A percentile compares a stretch with the other conserved stretches of the same genome.
Conservation (phyloP, 306 rosid species). For the Rosa lucieae region DNA sequence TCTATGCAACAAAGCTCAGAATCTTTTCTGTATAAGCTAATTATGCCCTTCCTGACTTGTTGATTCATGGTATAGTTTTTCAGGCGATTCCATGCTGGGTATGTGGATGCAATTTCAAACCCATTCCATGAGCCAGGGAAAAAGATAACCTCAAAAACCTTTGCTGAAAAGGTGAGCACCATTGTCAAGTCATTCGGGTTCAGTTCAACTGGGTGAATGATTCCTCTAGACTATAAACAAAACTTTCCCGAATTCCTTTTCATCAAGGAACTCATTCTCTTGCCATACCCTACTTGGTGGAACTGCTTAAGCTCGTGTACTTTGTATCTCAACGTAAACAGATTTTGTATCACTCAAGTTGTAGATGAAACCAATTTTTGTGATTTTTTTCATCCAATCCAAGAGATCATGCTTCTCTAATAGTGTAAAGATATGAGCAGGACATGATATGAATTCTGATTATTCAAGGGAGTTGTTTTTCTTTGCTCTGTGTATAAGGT, state of each 20-base stretch:
- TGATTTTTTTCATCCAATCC: not conserved
- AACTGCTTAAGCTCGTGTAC: not conserved
- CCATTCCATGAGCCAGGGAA: conserved; percentile 94
- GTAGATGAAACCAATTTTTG: not conserved
- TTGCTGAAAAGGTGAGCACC: conserved; percentile 85
- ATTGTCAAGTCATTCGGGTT: conserved; percentile 90
- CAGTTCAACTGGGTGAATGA: conserved; percentile 57
- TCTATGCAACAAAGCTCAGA: not conserved
- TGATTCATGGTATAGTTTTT: conserved; percentile 54
- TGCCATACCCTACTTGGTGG: conserved; percentile 3
- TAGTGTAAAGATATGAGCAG: not conserved
- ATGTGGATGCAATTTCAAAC: conserved; percentile 91
- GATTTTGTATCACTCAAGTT: conserved; percentile 10
- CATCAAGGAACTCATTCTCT: not conserved
- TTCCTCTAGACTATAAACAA: not conserved
- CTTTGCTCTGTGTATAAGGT: not conserved
- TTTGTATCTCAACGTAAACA: conserved; percentile 1
- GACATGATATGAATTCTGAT: not conserved
- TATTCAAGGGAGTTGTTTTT: not conserved
- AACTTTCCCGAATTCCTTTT: not conserved
- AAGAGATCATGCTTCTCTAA: not conserved
- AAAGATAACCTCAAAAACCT: conserved; percentile 85
- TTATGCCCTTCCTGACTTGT: conserved; percentile 14
- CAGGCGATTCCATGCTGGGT: conserved; percentile 83
- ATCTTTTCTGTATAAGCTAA: not conserved